Evolutionary conservation across 164 flowering plant genomes (phyloP), one percentile per base, ranked within the genome.

Genomic region (Dillenia turbinata): DNA sequence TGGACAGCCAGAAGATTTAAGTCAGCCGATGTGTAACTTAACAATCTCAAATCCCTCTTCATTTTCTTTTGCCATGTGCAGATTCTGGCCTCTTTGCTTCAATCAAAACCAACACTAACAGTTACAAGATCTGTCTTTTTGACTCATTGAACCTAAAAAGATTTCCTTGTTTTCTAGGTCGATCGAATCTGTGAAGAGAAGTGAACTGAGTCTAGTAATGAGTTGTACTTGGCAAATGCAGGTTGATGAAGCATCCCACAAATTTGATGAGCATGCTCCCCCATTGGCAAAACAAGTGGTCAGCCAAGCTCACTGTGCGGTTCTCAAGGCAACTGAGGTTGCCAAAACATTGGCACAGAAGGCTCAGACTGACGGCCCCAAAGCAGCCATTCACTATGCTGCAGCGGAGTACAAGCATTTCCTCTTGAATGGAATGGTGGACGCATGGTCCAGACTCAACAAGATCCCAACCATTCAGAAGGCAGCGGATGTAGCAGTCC

Each of bases 191-290:
- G 7, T 33, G 5, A 5, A 33, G 40, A 33, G 40, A 26, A 4
- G 40, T 33, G 40, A 33, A 33, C 40, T 33, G 40, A 33, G 40
- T 33, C 5, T 33, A 33, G 40, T 33, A 6, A 33, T 6, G 40
- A 33, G 40, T 33, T 33, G 7, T 33, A 33, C 40, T n/a, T 54
- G 24, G 19, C 17, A 44, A 48, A n/a, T 66, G 53, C 79, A 86
- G 91, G 81, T 84, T 2, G 96, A 82, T 68, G 80, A 73, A 63
- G 81, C 61, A 5, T 17, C 70, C 9, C 46, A 52, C 43, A 69
- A 77, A 59, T 75, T 86, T 61, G 81, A 79, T 44, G 47, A 75
- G 62, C 73, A 66, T 52, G 83, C 88, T 52, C 90, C 96, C 0
- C 67, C 83, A 1, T 15, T 68, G 43, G 90, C 81, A 8, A 86